Evolutionary conservation across 2,329 filamentous ascomycete species (phyloP).

Genomic region (Pseudogymnoascus sp.): DNA sequence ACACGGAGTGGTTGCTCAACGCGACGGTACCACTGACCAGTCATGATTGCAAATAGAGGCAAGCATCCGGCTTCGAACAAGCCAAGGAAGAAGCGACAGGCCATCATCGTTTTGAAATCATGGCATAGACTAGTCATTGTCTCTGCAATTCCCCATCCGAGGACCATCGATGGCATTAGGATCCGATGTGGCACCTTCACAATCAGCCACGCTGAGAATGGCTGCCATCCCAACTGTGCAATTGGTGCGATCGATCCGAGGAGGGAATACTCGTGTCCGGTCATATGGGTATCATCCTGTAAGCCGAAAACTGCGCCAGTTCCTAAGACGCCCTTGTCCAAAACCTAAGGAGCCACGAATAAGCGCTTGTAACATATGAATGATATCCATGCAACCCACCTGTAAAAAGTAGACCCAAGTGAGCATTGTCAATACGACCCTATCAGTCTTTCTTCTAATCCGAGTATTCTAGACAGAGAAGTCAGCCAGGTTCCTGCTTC

Average conservation of each 20-base stretch:
- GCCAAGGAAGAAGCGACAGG: constrained; percentile 35
- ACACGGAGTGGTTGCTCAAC: constrained; percentile 51
- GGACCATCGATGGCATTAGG: constrained; percentile 42
- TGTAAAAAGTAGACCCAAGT: constrained; percentile 52
- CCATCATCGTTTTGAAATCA: constrained; percentile 31
- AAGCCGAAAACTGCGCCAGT: constrained; percentile 42
- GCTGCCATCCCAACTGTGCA: constrained; percentile 52
- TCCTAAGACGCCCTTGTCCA: constrained; percentile 9
- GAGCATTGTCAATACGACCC: constrained; percentile 42
- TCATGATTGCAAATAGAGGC: constrained; percentile 48
- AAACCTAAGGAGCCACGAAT: constrained; percentile 26
- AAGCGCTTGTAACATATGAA: not conserved
- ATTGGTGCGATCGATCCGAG: constrained; percentile 53
- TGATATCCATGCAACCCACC: constrained; percentile 36
- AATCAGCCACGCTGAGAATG: constrained; percentile 43
- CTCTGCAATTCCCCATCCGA: constrained; percentile 46
- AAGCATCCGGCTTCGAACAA: constrained; percentile 24
- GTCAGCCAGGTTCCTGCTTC: not conserved
- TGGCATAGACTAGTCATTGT: constrained; percentile 27
- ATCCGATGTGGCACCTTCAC: constrained; percentile 49
- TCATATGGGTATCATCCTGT: constrained; percentile 38
- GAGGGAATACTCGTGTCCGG: constrained; percentile 48
- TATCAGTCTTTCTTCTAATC: constrained; percentile 35
- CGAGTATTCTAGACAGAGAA: constrained; percentile 13
- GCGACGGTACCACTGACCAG: constrained; percentile 55